Evolutionary conservation across 2,329 filamentous ascomycete genomes (phyloP), one percentile per base, ranked within the genome.

Genomic region (Colletotrichum australisinense): DNA sequence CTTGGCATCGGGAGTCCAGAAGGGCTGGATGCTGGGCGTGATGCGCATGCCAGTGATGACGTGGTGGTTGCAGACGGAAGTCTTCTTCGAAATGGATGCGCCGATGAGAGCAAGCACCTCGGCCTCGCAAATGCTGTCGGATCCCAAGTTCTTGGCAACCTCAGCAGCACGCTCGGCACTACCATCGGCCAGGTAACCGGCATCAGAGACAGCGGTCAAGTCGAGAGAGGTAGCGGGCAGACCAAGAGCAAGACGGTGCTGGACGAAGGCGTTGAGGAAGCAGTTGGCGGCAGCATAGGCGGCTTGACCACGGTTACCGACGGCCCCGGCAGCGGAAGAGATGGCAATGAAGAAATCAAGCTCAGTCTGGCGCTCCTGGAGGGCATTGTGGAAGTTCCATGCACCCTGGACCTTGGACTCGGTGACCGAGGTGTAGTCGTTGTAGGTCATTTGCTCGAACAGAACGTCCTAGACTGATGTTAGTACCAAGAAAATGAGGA

Each of bases 291-390:
- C 85, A 2, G 84, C 82, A 77, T 91, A 91, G 3, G 88, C 87
- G 5, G 87, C 86, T 73, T 90, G 88, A 0, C 86, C 86, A 58
- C 82, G 82, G 77, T 87, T 87, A 0, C 87, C 88, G 16, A 89
- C 86, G 2, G 86, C 81, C n/a, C 87, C 84, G 3, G 87, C 85
- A 0, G 86, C 84, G 3, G 87, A 88, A 0, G 88, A 90, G n/a
- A 89, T 84, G 30, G 86, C 83, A 28, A 88, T 80, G 78, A 90
- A 90, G 80, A 90, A 89, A 78, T 89, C 86, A 1, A 88, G 81
- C 0, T 80, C 78, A 22, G 64, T 55, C 9, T 72, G 59, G 0
- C 79, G 75, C 38, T 79, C 77, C 26, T 79, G 74, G 2, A 88
- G 81, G 1, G 84, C 83, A 19, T 84, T 80, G 77, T 90, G 87